Base-by-base conservation (phyloP, 2,329 filamentous ascomycete species). In the Clonostachys chloroleuca region DNA sequence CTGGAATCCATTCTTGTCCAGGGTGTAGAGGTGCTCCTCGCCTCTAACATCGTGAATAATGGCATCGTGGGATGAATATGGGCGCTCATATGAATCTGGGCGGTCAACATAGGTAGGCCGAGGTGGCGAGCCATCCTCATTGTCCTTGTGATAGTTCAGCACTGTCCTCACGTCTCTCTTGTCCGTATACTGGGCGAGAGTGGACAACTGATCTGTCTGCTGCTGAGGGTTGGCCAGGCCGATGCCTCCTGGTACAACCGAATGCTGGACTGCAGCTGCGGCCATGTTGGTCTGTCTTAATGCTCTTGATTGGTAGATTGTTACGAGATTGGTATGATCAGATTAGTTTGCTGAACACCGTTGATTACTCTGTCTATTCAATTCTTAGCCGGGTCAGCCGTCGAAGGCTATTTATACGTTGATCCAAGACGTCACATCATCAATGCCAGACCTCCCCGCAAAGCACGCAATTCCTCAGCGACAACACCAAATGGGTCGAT, bases 101-200 rank as follows among this genome's bases (percentile, higher is more conserved):
- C 51, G 53, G 49, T 61, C 59, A 9, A 62, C 51, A 44, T 67
- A 69, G 5, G 59, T 59, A 0, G 69, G 63, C 4, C 57, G 52
- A 0, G 69, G 69, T 5, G 64, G 61, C 3, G 67, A 66, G 34
- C 69, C 70, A 46, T 73, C 69, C 42, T 68, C 67, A 5, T 66
- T 65, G 18, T 65, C 63, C 48, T 69, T 64, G 53, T 61, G 64
- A 54, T 64, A 73, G 54, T 70, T 65, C 37, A 73, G 50, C 5
- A 52, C 51, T 2, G 69, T 62, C 5, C 57, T 52, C 5, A 73
- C 66, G 30, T 69, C 56, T 41, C 50, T 49, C 34, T 52, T 55
- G 14, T 47, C 14, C 36, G 36, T 18, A 18, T 18, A n/a, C 36
- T n/a, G 14, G 10, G 36, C 14, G 36, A 39, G 14, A n/a, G 36